phyloP scores from a whole-genome alignment of 108 stramenopile genomes.

The Epipyxis sp. region DNA sequence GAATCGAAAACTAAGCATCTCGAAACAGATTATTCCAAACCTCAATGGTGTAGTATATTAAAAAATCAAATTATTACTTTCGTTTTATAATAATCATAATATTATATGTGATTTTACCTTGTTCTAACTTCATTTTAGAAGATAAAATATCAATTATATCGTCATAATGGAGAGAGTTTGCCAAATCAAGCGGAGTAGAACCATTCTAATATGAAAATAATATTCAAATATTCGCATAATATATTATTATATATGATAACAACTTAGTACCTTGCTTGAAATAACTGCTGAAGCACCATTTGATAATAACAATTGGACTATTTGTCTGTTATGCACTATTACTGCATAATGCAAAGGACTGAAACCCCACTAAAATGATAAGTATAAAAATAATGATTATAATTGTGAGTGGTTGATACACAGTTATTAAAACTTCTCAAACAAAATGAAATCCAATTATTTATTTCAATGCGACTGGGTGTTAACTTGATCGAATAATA shows the following conservation, averaged over 20 bases:
- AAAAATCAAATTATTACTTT: too few relatives aligned
- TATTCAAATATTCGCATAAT: not conserved
- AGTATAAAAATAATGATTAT: too few relatives aligned
- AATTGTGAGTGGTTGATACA: too few relatives aligned
- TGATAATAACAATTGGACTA: not conserved
- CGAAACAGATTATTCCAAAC: too few relatives aligned
- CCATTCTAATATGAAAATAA: not conserved
- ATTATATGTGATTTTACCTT: too few relatives aligned
- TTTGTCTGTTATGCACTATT: not conserved
- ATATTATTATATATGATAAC: slow-evolving; percentile 2
- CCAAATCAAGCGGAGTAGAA: slow-evolving; percentile 3
- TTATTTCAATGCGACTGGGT: too few relatives aligned
- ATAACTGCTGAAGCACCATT: slow-evolving; percentile 16
- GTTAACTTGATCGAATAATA: too few relatives aligned
- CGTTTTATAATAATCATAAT: too few relatives aligned
- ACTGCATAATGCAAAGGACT: slow-evolving; percentile 31
- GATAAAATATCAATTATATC: slow-evolving; percentile 21
- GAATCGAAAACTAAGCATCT: too few relatives aligned
- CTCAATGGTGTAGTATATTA: too few relatives aligned
- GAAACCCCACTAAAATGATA: slow-evolving; percentile 29
- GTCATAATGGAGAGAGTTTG: not conserved
- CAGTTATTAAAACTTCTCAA: too few relatives aligned
- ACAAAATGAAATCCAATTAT: too few relatives aligned
- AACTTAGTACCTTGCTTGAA: slow-evolving; percentile 6
- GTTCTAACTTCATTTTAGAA: slow-evolving; percentile 20